Conservation (phyloP, 2,329 filamentous ascomycete genomes). For the Dactylonectria macrodidyma region DNA sequence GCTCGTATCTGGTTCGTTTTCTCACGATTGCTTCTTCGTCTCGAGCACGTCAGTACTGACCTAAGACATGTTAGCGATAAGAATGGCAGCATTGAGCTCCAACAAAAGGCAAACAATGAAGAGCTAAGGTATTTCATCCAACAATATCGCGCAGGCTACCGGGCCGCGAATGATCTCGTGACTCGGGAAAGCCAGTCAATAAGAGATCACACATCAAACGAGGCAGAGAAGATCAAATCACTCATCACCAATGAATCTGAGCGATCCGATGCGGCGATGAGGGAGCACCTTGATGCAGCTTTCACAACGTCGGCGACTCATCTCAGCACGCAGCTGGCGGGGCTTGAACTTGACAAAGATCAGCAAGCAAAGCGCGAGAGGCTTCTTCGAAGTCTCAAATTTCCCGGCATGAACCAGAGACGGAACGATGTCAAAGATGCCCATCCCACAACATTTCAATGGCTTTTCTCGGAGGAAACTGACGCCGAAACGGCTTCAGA, state of each 20-base stretch:
- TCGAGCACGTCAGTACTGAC: too few relatives aligned
- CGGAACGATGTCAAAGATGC: not conserved
- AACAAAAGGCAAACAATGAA: not conserved
- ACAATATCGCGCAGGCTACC: slow-evolving; percentile 3
- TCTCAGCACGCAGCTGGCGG: not conserved
- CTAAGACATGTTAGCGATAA: slow-evolving; percentile 4
- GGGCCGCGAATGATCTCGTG: not conserved
- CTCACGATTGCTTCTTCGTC: too few relatives aligned
- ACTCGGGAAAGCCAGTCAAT: not conserved
- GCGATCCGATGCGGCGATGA: not conserved
- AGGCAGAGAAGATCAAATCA: not conserved
- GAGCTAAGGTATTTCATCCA: not conserved
- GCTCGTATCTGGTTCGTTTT: slow-evolving; percentile 6
- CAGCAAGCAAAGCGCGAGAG: not conserved
- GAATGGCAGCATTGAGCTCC: not conserved
- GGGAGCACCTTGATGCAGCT: not conserved
- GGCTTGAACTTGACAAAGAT: not conserved
- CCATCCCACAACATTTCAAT: slow-evolving; percentile 1
- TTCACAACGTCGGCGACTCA: not conserved
- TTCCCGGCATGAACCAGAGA: not conserved
- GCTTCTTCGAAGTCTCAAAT: not conserved
- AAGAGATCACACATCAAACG: not conserved
- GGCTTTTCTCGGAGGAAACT: slow-evolving; percentile 2
- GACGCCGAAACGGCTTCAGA: too few relatives aligned
- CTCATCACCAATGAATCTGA: slow-evolving; percentile 1